Evolutionary conservation across 2,329 filamentous ascomycete species (phyloP).

Genomic region (Cadophora malorum): DNA sequence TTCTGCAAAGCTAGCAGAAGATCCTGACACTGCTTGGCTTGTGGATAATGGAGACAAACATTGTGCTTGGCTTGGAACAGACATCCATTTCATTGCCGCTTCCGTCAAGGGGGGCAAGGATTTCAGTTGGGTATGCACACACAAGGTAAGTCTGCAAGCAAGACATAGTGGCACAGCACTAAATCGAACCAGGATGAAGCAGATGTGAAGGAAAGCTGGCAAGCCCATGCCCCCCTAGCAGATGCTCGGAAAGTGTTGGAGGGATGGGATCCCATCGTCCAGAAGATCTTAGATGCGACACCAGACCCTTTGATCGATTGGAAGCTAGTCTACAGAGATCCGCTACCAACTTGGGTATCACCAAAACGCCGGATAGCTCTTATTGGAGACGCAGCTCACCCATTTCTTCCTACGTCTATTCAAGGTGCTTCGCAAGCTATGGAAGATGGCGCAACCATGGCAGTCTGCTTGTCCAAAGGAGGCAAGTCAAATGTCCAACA

Average conservation of each 20-base stretch:
- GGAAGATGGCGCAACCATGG: constrained; percentile 49
- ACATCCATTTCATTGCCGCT: constrained; percentile 46
- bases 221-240: constrained; percentile 22
- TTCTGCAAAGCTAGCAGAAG: constrained; percentile 41
- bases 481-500: constrained; percentile 35
- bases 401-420: constrained; percentile 48
- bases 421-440: constrained; percentile 49
- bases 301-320: constrained; percentile 42
- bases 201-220: constrained; percentile 22
- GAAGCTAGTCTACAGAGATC: constrained; percentile 44
- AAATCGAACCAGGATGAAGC: not conserved
- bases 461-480: constrained; percentile 42
- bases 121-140: constrained; percentile 61
- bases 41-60: constrained; percentile 49
- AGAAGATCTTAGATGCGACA: constrained; percentile 38
- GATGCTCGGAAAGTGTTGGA: constrained; percentile 17
- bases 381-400: constrained; percentile 50
- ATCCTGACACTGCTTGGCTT: constrained; percentile 46
- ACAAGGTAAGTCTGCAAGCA: constrained; percentile 48
- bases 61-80: constrained; percentile 20
- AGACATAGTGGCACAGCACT: constrained; percentile 45
- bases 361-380: constrained; percentile 42
- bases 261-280: constrained; percentile 39
- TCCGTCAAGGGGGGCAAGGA: constrained; percentile 59
- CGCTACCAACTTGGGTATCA: constrained; percentile 42